Evolutionary conservation across 176 grass and related monocot genomes (phyloP), one percentile per base, ranked within the genome.

Genomic region (Oryza coarctata): DNA sequence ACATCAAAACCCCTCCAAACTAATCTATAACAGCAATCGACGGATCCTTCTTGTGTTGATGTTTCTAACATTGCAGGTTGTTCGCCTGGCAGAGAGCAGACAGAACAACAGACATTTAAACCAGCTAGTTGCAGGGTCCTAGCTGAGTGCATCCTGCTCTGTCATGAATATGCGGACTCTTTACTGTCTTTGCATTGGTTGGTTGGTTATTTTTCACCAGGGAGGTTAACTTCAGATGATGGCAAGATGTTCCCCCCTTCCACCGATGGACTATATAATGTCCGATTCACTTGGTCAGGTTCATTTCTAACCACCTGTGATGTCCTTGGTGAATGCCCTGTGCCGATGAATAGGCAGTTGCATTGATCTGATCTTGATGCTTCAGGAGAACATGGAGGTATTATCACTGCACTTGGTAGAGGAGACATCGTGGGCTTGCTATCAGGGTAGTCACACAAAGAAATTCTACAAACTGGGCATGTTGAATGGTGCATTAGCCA

Each of bases 391-490:
- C 73, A 92, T 36, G 70, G 80, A 13, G 64, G 71, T 27, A 72
- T 68, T 77, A 79, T 63, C 68, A 79, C 83, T 74, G 76, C 20
- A 38, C 61, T 86, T 61, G 61, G 38, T 27, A 73, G 11, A 39
- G 79, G 83, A 58, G 88, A 60, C 20, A 63, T 26, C 1, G 50
- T 79, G 11, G 77, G 93, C 65, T 90, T 93, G 65, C 50, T 90
- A 71, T 90, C 96, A 4, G 85, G 72, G 64, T 88, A 90, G 64
- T 88, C 91, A 52, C 85, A 83, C 81, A 99, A 73, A 22, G 93
- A 99, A 87, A 99, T 86, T 89, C 97, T 91, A 90, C 97, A 99
- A 8, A 99, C 88, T 23, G 97, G 97, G 83, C 97, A 99, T 22
- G 97, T 99, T 22, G 91, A 87, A 60, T 99, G 90, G 73, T 94